These are phyloP conservation scores for Gnomoniopsis smithogilvyi DNA, from an alignment of 2,329 filamentous ascomycete genomes.

Conservation along the genomic window DNA sequence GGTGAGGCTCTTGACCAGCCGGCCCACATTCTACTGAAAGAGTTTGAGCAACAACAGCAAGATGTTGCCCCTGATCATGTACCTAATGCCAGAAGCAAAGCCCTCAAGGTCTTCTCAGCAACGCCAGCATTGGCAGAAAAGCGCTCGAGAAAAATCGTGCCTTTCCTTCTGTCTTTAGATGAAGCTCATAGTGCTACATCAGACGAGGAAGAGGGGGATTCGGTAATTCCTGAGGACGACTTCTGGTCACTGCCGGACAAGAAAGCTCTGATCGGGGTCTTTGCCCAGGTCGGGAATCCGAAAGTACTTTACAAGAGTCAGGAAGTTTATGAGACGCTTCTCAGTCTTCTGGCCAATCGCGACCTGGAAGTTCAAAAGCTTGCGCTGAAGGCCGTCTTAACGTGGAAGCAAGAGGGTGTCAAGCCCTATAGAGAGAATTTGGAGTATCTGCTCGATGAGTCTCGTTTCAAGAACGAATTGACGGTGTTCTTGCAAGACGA, in stretches of 20 bases:
- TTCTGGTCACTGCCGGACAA: conserved; percentile 75
- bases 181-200: conserved; percentile 42
- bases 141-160: conserved; percentile 78
- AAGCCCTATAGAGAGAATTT: conserved; percentile 80
- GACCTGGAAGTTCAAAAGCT: conserved; percentile 86
- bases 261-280: conserved; percentile 76
- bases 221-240: conserved; percentile 34
- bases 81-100: conserved; percentile 66
- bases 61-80: conserved; percentile 46
- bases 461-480: conserved; percentile 90
- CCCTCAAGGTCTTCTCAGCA: conserved; percentile 72
- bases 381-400: conserved; percentile 77
- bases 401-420: conserved; percentile 81
- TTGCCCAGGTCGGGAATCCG: conserved; percentile 83
- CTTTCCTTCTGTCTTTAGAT: conserved; percentile 82
- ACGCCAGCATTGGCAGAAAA: conserved; percentile 80
- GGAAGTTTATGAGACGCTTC: conserved; percentile 72
- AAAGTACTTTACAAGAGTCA: conserved; percentile 74
- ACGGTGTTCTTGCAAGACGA: conserved; percentile 79
- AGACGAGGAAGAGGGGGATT: conserved; percentile 40
- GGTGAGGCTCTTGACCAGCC: conserved; percentile 52
- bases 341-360: conserved; percentile 78
- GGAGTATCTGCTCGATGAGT: conserved; percentile 83
- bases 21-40: conserved; percentile 55
- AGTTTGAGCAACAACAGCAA: conserved; percentile 62